Percentiles rank a stretch among this genome's conserved stretches.
Evolutionary conservation across 352 stramenopile species (phyloP).

Genomic region (Globisporangium cylindrosporum): DNA sequence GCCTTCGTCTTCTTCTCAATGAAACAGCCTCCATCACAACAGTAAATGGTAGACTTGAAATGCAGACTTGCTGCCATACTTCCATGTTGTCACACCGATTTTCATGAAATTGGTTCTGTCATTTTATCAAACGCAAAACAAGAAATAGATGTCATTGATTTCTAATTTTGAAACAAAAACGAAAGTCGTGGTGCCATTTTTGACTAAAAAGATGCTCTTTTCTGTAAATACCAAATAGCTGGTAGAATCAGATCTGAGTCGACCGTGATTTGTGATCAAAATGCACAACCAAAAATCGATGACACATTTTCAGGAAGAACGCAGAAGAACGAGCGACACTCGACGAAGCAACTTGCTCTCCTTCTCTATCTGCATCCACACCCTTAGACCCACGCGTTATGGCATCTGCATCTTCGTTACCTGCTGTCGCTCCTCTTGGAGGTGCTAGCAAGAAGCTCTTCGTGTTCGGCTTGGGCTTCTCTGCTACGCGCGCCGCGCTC

Average conservation of each 20-base stretch:
- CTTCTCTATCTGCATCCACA: neutral
- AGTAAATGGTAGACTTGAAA: too few relatives aligned
- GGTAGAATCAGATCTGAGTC: neutral
- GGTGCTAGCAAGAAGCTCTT: conserved; percentile 54
- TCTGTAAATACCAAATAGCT: neutral
- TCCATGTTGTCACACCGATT: neutral
- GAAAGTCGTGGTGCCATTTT: neutral
- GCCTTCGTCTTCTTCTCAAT: too few relatives aligned
- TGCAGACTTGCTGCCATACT: too few relatives aligned
- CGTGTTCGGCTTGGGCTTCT: conserved; percentile 89
- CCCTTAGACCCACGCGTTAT: neutral
- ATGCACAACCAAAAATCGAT: neutral
- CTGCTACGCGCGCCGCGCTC: conserved; percentile 64
- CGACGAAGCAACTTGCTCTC: neutral
- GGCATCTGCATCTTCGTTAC: neutral
- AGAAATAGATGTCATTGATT: neutral
- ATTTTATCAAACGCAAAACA: neutral
- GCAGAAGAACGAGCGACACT: neutral
- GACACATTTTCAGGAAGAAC: neutral
- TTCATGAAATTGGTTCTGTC: neutral
- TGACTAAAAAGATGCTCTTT: neutral
- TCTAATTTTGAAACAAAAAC: too few relatives aligned
- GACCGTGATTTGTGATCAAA: neutral
- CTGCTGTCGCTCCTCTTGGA: neutral
- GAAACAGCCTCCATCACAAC: too few relatives aligned